A percentile compares a stretch with the other conserved stretches of the same genome.
phyloP scores from a whole-genome alignment of 257 asterid species.

The Parsonsia alboflavescens region DNA sequence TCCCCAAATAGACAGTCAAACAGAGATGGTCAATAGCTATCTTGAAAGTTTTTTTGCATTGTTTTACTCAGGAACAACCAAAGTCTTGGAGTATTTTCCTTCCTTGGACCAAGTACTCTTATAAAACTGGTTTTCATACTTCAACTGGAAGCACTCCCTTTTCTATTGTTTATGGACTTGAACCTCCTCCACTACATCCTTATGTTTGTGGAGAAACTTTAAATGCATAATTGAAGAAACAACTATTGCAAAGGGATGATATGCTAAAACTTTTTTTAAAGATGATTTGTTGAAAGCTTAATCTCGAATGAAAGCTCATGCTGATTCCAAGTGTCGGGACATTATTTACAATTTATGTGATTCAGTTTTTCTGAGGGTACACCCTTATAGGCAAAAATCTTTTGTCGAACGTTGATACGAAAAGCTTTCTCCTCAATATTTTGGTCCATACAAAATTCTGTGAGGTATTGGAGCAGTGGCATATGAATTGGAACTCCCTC shows the following conservation, averaged over 20 bases:
- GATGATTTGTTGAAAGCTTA: no score
- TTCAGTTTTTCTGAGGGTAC: neutral
- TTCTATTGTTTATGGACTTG: no score
- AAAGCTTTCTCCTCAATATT: neutral
- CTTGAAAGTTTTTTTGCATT: no score
- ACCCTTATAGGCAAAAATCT: neutral
- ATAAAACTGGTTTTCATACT: no score
- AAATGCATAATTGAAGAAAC: neutral
- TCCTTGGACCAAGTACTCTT: no score
- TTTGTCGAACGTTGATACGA: neutral
- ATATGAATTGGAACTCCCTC: neutral
- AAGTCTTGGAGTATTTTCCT: no score
- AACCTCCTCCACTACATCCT: no score
- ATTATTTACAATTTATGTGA: neutral
- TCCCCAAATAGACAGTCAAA: slow-evolving; percentile 6
- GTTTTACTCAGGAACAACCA: no score
- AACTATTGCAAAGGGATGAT: neutral
- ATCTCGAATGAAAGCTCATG: no score
- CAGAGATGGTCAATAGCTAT: neutral
- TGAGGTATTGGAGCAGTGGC: neutral
- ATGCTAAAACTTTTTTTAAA: no score
- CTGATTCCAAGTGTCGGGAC: neutral
- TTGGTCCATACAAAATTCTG: neutral
- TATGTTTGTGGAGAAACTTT: neutral
- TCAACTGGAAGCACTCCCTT: no score